These are phyloP conservation scores for Suillus weaverae DNA, from an alignment of 768 basidiomycete genomes.

Conservation along the genomic window DNA sequence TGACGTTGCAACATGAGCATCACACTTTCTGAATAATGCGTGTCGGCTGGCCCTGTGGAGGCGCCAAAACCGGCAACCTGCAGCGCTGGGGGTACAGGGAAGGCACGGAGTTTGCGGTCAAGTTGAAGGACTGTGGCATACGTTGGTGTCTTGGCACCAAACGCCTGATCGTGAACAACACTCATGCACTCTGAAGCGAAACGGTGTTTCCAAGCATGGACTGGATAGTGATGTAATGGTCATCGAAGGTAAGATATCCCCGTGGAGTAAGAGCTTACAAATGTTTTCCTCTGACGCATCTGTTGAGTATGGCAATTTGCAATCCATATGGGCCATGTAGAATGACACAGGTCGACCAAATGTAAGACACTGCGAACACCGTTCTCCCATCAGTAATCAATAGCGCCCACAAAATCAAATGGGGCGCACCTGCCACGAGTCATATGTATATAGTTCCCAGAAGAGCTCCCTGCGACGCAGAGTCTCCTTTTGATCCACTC, in stretches of 20 bases:
- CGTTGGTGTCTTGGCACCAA: conserved; percentile 66
- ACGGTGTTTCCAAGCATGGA: conserved; percentile 69
- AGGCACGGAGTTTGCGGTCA: conserved; percentile 65
- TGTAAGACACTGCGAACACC: conserved; percentile 56
- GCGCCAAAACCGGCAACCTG: conserved; percentile 68
- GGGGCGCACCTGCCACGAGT: conserved; percentile 33
- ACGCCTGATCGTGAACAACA: conserved; percentile 68
- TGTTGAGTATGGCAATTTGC: conserved; percentile 54
- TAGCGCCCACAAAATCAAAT: background rate
- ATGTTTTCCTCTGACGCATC: conserved; percentile 55
- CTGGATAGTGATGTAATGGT: conserved; percentile 32
- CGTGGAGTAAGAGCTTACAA: conserved; percentile 43
- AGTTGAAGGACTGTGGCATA: conserved; percentile 68
- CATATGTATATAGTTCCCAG: conserved; percentile 55
- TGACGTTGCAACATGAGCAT: conserved; percentile 60
- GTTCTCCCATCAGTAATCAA: conserved; percentile 23
- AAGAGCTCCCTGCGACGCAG: conserved; percentile 65
- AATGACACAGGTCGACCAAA: conserved; percentile 72
- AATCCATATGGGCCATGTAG: conserved; percentile 64
- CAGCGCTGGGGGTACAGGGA: conserved; percentile 64
- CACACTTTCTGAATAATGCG: conserved; percentile 37
- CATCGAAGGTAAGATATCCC: background rate
- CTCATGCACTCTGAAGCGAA: conserved; percentile 71
- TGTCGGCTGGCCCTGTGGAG: conserved; percentile 42
- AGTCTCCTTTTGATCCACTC: conserved; percentile 54